These are phyloP conservation scores for Paradendryphiella salina DNA, from an alignment of 2,329 filamentous ascomycete species.

Conservation along the genomic window DNA sequence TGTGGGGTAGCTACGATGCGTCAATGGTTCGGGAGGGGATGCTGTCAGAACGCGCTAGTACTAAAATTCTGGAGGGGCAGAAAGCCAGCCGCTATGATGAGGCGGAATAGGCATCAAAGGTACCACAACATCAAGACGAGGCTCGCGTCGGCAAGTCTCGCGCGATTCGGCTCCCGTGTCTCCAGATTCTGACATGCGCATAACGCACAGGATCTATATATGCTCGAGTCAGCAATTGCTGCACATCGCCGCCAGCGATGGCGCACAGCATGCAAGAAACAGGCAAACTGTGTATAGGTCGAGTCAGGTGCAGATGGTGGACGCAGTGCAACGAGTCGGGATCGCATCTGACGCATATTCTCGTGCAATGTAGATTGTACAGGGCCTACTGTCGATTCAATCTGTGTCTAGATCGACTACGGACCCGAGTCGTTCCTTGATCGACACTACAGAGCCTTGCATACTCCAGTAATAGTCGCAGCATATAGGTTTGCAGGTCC, in stretches of 20 bases:
- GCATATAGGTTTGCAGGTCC: constrained; percentile 73
- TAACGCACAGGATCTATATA: neutral
- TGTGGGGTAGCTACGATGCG: constrained; percentile 34
- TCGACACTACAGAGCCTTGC: constrained; percentile 50
- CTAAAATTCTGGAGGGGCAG: constrained; percentile 34
- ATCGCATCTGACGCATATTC: neutral
- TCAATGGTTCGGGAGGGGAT: constrained; percentile 25
- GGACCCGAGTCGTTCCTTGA: constrained; percentile 48
- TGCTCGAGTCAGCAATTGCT: constrained; percentile 5
- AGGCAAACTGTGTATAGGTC: neutral
- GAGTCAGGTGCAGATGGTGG: constrained; percentile 4
- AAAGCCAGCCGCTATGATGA: constrained; percentile 12
- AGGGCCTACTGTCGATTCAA: neutral
- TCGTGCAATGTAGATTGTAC: neutral
- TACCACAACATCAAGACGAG: constrained; percentile 10
- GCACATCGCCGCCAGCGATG: constrained; percentile 9
- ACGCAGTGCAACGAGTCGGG: constrained; percentile 2
- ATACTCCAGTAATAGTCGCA: constrained; percentile 59
- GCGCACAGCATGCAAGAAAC: constrained; percentile 1
- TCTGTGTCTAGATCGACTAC: constrained; percentile 27
- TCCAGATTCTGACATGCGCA: constrained; percentile 13
- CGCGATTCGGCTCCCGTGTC: neutral
- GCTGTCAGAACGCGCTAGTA: constrained; percentile 25
- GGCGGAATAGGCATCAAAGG: constrained; percentile 7
- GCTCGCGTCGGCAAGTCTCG: constrained; percentile 8